Evolutionary conservation across 2,329 filamentous ascomycete genomes (phyloP).

Genomic region (Aspergillus glaucus): DNA sequence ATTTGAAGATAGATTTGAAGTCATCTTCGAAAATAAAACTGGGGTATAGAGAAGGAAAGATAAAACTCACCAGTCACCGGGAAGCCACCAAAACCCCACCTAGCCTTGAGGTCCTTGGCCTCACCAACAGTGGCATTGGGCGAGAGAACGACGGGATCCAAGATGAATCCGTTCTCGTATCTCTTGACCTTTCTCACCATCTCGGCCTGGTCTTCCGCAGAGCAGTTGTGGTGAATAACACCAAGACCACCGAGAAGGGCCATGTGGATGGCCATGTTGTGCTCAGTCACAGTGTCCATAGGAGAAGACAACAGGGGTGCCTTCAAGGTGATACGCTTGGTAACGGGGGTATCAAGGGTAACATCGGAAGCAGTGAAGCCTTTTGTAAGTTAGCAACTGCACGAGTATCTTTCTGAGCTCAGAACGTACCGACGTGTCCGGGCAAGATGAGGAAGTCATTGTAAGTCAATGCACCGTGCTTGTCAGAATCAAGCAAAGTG

Average conservation of each 20-base stretch:
- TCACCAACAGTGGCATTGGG: conserved; percentile 83
- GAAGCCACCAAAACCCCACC: conserved; percentile 98
- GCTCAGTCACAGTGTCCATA: conserved; percentile 99
- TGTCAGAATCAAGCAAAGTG: conserved; percentile 82
- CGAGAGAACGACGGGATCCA: conserved; percentile 87
- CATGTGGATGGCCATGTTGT: conserved; percentile 98
- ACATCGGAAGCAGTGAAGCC: conserved; percentile 90
- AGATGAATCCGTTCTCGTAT: conserved; percentile 98
- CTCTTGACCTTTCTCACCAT: conserved; percentile 99
- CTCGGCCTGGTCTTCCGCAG: conserved; percentile 91
- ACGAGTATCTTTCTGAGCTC: conserved; percentile 3
- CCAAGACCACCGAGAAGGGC: conserved; percentile 52
- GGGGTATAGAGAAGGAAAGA: conserved; percentile 10
- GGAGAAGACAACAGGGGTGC: conserved; percentile 95
- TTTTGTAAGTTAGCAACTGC: conserved; percentile 25
- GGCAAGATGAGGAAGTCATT: conserved; percentile 97
- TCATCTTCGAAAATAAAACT: conserved; percentile 57
- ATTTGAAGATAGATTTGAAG: conserved; percentile 58
- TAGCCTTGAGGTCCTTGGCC: conserved; percentile 87
- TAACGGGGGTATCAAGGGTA: conserved; percentile 80
- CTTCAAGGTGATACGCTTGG: conserved; percentile 92
- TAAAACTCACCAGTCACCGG: conserved; percentile 84
- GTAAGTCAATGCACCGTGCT: conserved; percentile 91
- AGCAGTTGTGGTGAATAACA: conserved; percentile 99
- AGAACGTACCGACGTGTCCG: conserved; percentile 74